Base-by-base conservation (phyloP, 2,329 filamentous ascomycete genomes). In the Diplodia corticola region DNA sequence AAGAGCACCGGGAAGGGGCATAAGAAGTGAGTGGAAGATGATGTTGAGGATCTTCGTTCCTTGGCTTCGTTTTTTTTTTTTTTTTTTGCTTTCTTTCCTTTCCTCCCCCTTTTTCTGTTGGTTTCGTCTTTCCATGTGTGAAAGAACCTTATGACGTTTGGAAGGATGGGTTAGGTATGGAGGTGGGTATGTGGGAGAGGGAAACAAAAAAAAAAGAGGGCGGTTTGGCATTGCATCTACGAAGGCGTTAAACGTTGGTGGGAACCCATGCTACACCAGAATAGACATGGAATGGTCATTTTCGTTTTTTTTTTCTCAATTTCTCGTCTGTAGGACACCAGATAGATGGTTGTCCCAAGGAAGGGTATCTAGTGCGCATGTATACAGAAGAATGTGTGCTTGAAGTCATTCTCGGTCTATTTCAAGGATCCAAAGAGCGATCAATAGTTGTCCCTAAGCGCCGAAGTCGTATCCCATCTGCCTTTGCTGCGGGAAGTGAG, bases 1-100 rank as follows among this genome's bases (percentile, higher is more conserved):
- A 85, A 84, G 48, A 40, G 51, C 15, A 37, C 28, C n/a, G 40
- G 50, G 13, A 61, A 37, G 57, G 59, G 65, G 15, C 51, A 54
- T 9, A 66, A 63, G 59, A 54, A 60, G 33, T 60, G 53, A 44
- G 33, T 10, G 33, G 20, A 13, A 35, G 35, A 40, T 17, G 15
- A 49, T 3, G 17, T 24, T 13, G 26, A 4, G 13, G 12, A 13
- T n/a, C 3, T 33, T 30, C 28, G n/a, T n/a, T n/a, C n/a, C n/a
- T n/a, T n/a, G n/a, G n/a, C n/a, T n/a, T 33, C 26, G 5, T 15
- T 17, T 35, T 24, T 28, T 22, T 22, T 6, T 4, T 57, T 10
- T 24, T 4, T 10, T 35, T 40, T 59, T 22, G 22, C n/a, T 28
- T 26, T 26, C 24, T 51, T 51, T 28, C 15, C 12, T 61, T 5